phyloP scores from a whole-genome alignment of 129 eudicot genomes.

The Pseudognaphalium luteoalbum region DNA sequence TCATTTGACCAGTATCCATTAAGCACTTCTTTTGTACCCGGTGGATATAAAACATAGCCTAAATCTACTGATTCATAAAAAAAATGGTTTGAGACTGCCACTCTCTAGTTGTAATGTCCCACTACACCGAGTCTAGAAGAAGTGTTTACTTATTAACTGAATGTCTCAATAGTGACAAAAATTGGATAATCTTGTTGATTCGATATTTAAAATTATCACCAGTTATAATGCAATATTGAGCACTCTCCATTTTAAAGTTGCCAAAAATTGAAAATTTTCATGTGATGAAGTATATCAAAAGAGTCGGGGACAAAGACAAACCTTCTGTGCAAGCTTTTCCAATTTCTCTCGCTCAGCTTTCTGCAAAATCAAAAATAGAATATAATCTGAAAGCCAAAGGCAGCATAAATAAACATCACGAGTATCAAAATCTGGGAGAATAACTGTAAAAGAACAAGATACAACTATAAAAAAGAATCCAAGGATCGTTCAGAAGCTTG shows the following conservation, averaged over 20 bases:
- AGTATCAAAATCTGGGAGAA: not conserved
- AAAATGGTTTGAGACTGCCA: not conserved
- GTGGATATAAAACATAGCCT: not conserved
- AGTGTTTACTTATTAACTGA: not conserved
- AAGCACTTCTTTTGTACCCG: not conserved
- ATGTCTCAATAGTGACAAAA: not conserved
- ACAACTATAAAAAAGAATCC: not conserved
- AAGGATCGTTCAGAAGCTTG: not conserved
- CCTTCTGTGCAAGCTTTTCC: constrained; percentile 94
- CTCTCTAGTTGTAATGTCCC: not conserved
- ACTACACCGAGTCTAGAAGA: not conserved
- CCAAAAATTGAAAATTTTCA: not conserved
- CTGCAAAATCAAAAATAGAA: constrained; percentile 41
- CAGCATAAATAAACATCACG: constrained; percentile 8
- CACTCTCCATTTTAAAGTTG: not conserved
- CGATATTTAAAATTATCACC: not conserved
- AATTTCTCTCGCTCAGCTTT: constrained; percentile 86
- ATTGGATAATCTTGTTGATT: not conserved
- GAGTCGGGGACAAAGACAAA: constrained; percentile 14
- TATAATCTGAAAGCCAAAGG: constrained; percentile 5
- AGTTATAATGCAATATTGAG: not conserved
- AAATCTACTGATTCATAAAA: not conserved
- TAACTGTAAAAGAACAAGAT: not conserved
- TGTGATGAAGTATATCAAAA: constrained; percentile 1
- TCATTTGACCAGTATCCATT: not conserved